Base-by-base conservation (phyloP, 225 moss, liverwort and hornwort species). In the Sphagnum tenellum region DNA sequence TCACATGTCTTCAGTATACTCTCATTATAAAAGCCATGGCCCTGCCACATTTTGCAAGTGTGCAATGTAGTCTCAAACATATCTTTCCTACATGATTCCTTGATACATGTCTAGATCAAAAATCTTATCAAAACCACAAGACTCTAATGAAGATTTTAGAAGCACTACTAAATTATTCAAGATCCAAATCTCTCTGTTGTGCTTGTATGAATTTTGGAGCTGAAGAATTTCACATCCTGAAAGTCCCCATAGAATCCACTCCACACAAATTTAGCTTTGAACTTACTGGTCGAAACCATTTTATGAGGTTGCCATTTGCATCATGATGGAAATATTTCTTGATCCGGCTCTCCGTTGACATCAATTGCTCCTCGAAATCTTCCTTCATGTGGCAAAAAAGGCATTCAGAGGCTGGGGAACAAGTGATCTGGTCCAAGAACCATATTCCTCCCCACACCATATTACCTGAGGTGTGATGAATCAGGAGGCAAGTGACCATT, bases 251-350 rank as follows among this genome's bases (percentile, higher is more conserved):
- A 52, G 9, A 52, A 52, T 52, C 9, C 52, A 52, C 7, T 5
- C 52, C 0, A 52, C 52, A 6, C 52, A 52, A 52, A 52, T 52
- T 9, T 52, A 52, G n/a, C 60, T 60, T 14, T 5, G 73, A 46
- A 44, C 71, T 70, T 74, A 89, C 81, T 5, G 83, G 86, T 55
- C 76, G 83, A 54, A 89, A 89, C 83, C 86, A 89, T 70, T 89
- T 86, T 12, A 76, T 48, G 50, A 71, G 71, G 64, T 56, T 61
- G 50, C 72, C 75, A 63, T 70, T 75, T 47, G 73, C 71, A 66
- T 89, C 83, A 45, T 12, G 58, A 44, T 44, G 67, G 53, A 81
- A 83, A 45, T 63, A 79, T 3, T 57, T 29, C 46, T 54, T 71
- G 12, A 89, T 65, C 12, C 65, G 75, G 50, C 64, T 54, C 52